Conservation (phyloP, 768 basidiomycete species). For the Rhodocollybia butyracea region DNA sequence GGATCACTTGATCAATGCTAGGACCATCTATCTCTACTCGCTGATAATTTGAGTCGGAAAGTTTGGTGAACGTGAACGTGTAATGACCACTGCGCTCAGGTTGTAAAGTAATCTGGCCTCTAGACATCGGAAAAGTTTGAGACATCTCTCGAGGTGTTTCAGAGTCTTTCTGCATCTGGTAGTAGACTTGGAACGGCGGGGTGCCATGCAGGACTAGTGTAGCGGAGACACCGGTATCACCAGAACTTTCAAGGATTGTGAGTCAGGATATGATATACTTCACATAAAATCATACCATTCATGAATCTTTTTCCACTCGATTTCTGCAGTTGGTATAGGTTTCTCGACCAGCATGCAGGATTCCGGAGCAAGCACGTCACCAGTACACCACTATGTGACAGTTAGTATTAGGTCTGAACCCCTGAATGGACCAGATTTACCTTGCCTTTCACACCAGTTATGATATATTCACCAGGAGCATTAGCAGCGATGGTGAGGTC, state of each 20-base stretch:
- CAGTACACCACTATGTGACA: constrained; percentile 61
- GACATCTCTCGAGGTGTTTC: constrained; percentile 57
- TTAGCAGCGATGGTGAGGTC: constrained; percentile 48
- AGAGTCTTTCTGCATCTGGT: constrained; percentile 68
- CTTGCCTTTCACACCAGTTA: constrained; percentile 69
- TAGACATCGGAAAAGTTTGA: constrained; percentile 61
- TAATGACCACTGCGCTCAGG: constrained; percentile 91
- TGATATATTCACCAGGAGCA: constrained; percentile 75
- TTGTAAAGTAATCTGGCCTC: constrained; percentile 80
- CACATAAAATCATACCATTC: constrained; percentile 61
- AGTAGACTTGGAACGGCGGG: constrained; percentile 85
- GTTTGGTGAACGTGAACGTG: constrained; percentile 70
- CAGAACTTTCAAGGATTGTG: constrained; percentile 49
- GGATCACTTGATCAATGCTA: constrained; percentile 83
- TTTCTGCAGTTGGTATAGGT: constrained; percentile 77
- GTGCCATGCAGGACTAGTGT: constrained; percentile 84
- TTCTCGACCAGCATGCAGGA: constrained; percentile 72
- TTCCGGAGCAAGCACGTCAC: constrained; percentile 82
- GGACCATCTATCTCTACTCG: constrained; percentile 71
- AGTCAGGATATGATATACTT: background rate
- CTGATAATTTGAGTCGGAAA: constrained; percentile 85
- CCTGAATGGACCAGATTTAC: constrained; percentile 24
- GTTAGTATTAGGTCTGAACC: background rate
- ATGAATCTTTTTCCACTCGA: constrained; percentile 85
- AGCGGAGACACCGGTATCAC: constrained; percentile 89